Evolutionary conservation across 352 stramenopile species (phyloP).

Genomic region (Phytophthora foliorum): DNA sequence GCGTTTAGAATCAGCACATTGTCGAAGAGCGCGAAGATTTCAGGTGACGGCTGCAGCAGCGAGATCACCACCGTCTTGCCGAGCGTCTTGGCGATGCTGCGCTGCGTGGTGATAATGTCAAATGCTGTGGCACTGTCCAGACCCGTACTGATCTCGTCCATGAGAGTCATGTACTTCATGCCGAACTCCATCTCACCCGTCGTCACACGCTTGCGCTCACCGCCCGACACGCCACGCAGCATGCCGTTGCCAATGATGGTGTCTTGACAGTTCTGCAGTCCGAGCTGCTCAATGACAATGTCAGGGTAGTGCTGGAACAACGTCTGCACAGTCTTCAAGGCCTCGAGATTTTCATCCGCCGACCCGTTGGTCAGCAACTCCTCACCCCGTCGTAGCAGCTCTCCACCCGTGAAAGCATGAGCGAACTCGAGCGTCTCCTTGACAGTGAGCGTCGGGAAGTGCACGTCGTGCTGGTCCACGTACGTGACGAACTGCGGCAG

Average conservation of each 20-base stretch:
- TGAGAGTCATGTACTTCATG: conserved; percentile 75
- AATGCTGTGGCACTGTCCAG: conserved; percentile 63
- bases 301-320: conserved; percentile 50
- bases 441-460: conserved; percentile 76
- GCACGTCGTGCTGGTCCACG: conserved; percentile 56
- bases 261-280: conserved; percentile 52
- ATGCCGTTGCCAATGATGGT: conserved; percentile 59
- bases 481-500: conserved; percentile 62
- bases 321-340: conserved; percentile 23
- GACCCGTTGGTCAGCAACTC: conserved; percentile 35
- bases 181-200: conserved; percentile 90
- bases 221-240: conserved; percentile 64
- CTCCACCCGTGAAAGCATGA: conserved; percentile 74
- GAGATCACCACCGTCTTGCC: conserved; percentile 75
- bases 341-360: conserved; percentile 35
- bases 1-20: conserved; percentile 93
- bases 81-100: conserved; percentile 58
- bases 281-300: conserved; percentile 54
- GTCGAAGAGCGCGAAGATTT: conserved; percentile 95
- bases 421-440: conserved; percentile 53
- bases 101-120: conserved; percentile 63
- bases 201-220: conserved; percentile 81
- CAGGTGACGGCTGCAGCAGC: conserved; percentile 91
- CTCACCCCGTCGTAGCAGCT: conserved; percentile 24
- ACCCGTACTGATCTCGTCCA: conserved; percentile 85